Conservation (phyloP, 768 basidiomycete species). For the Pleurotus platypus region DNA sequence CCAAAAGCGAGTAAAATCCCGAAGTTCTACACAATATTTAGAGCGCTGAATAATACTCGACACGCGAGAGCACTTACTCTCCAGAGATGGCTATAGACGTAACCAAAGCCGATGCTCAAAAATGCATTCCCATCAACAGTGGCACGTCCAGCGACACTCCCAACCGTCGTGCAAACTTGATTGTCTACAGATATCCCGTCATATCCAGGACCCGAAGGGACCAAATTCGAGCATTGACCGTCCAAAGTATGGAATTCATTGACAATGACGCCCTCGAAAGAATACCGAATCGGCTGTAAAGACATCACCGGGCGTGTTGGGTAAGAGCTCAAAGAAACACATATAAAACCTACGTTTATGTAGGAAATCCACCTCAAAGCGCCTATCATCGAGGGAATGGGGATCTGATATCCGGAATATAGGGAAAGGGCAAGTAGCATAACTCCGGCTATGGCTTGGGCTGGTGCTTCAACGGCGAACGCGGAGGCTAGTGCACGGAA, state of each 20-base stretch:
- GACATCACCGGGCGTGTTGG: neutral
- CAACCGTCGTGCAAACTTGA: slow-evolving; percentile 75
- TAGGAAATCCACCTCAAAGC: slow-evolving; percentile 67
- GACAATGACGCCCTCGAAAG: slow-evolving; percentile 70
- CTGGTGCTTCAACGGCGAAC: slow-evolving; percentile 55
- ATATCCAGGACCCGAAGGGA: slow-evolving; percentile 63
- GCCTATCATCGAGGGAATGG: slow-evolving; percentile 61
- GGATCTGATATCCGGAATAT: slow-evolving; percentile 29
- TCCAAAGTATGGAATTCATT: slow-evolving; percentile 79
- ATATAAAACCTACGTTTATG: slow-evolving; percentile 42
- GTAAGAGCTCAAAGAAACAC: neutral
- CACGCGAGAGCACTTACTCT: slow-evolving; percentile 25
- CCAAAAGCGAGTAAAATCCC: slow-evolving; percentile 72
- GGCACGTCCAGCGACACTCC: slow-evolving; percentile 54
- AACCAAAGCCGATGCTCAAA: slow-evolving; percentile 45
- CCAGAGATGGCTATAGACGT: slow-evolving; percentile 36
- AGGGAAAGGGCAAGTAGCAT: slow-evolving; percentile 27
- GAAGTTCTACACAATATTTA: slow-evolving; percentile 39
- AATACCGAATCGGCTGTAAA: slow-evolving; percentile 58
- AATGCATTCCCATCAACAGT: slow-evolving; percentile 60
- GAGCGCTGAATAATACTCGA: neutral
- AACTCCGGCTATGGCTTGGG: slow-evolving; percentile 55
- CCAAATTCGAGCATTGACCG: slow-evolving; percentile 54
- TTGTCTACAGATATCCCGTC: slow-evolving; percentile 52
- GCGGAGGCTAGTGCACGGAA: slow-evolving; percentile 67